phyloP scores from a whole-genome alignment of 805 yeast species.

The Barnettozyma sucrosica region DNA sequence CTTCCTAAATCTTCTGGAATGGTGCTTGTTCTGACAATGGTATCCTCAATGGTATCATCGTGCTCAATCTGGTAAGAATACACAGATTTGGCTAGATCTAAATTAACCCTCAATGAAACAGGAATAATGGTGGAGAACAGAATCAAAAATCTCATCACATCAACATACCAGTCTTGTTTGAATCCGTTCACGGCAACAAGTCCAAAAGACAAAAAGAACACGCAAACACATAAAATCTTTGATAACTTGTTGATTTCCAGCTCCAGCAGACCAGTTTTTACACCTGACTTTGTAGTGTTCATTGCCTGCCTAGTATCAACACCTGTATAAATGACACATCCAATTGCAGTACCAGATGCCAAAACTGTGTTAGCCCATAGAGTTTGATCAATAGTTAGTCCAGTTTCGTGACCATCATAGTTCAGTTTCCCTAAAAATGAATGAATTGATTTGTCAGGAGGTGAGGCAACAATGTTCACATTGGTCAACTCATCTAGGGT shows the following conservation, averaged over 20 bases:
- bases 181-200: conserved; percentile 82
- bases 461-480: conserved; percentile 59
- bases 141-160: conserved; percentile 84
- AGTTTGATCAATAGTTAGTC: conserved; percentile 83
- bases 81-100: conserved; percentile 93
- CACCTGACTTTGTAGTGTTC: conserved; percentile 85
- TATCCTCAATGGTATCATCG: conserved; percentile 72
- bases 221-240: conserved; percentile 82
- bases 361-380: conserved; percentile 97
- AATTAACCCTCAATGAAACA: conserved; percentile 87
- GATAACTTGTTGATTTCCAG: conserved; percentile 85
- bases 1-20: conserved; percentile 98
- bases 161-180: conserved; percentile 75
- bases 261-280: conserved; percentile 85
- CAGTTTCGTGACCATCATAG: conserved; percentile 50
- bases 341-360: conserved; percentile 89
- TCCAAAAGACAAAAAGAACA: conserved; percentile 66
- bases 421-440: conserved; percentile 70
- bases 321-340: conserved; percentile 87
- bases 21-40: conserved; percentile 93
- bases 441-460: conserved; percentile 83
- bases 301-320: conserved; percentile 88
- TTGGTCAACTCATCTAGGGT: conserved; percentile 46
- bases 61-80: conserved; percentile 94
- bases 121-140: conserved; percentile 94